Base-by-base conservation (phyloP, 306 rosid genomes). In the Prunus davidiana region DNA sequence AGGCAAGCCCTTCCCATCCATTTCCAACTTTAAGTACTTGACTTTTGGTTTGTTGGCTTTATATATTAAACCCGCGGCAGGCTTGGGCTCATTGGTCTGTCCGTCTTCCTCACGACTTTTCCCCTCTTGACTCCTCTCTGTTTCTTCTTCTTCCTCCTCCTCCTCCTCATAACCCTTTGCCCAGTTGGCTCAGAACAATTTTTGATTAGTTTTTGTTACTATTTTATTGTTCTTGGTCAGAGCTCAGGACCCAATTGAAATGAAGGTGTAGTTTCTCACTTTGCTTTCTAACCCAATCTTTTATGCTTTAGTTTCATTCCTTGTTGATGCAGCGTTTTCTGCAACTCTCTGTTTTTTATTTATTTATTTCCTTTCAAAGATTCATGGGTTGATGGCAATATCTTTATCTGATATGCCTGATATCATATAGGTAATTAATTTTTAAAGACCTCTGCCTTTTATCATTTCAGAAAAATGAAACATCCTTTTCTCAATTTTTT, bases 211-310 rank as follows among this genome's bases (percentile, higher is more conserved):
- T 67, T 61, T 52, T 24, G 12, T 32, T 8, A 7, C 12, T 45
- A 70, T 76, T 51, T 25, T 55, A 28, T 19, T 34, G 11, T 14
- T 72, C 54, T 8, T 71, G 43, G 55, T 82, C 85, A 38, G 78
- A 72, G 28, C 80, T 76, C 62, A 28, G 34, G 67, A 73, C 84
- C 65, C 70, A 70, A 71, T 25, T 61, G 68, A 82, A 86, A 91
- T 91, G 97, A 91, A 84, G 97, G 97, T 89, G 67, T 78, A 60
- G 43, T 86, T 91, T 81, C 88, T 78, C 66, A 61, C 67, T 63
- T 18, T 15, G 20, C 12, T 19, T 24, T 43, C 30, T 14, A 24
- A 71, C 30, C 72, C 52, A 60, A 1, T 50, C 41, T 5, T 38
- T 67, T 60, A 43, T 64, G 30, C 67, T 47, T 32, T 46, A 50